Evolutionary conservation across 345 rosid genomes (phyloP).

Genomic region (Nasturtium officinale): DNA sequence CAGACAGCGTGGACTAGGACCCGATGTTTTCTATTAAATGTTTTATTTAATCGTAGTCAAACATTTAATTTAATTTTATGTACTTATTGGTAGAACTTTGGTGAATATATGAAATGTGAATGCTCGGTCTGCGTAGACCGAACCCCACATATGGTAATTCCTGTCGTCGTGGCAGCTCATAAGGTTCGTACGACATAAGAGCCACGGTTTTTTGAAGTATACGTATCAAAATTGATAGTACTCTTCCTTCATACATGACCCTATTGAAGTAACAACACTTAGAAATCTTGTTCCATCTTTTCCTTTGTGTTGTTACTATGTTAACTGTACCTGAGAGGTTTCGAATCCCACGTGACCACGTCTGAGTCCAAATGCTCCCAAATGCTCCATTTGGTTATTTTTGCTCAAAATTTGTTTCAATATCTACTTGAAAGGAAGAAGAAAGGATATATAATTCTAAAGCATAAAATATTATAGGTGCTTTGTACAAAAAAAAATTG

Average conservation of each 20-base stretch:
- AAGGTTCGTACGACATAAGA: conserved; percentile 16
- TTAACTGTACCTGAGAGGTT: not conserved
- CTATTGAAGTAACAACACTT: conserved; percentile 29
- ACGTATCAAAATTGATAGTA: conserved; percentile 38
- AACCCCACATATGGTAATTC: conserved; percentile 29
- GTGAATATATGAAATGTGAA: conserved; percentile 34
- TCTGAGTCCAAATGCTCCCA: not conserved
- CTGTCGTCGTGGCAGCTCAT: conserved; percentile 35
- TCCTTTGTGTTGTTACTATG: conserved; percentile 20
- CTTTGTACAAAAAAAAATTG: not conserved
- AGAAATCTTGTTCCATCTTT: conserved; percentile 15
- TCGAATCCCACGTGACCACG: conserved; percentile 2
- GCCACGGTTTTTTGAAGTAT: conserved; percentile 30
- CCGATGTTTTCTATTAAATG: conserved; percentile 21
- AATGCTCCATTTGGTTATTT: not conserved
- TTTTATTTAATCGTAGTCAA: conserved; percentile 20
- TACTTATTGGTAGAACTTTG: conserved; percentile 33
- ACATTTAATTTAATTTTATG: conserved; percentile 23
- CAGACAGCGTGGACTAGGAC: conserved; percentile 33
- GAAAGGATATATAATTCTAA: not conserved
- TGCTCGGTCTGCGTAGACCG: conserved; percentile 34
- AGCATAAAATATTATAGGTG: not conserved
- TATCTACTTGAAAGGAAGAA: not conserved
- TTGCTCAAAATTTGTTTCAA: not conserved
- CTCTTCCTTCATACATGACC: conserved; percentile 28